These are phyloP conservation scores for Pyrenophora teres DNA, from an alignment of 2,329 filamentous ascomycete genomes.

Conservation along the genomic window DNA sequence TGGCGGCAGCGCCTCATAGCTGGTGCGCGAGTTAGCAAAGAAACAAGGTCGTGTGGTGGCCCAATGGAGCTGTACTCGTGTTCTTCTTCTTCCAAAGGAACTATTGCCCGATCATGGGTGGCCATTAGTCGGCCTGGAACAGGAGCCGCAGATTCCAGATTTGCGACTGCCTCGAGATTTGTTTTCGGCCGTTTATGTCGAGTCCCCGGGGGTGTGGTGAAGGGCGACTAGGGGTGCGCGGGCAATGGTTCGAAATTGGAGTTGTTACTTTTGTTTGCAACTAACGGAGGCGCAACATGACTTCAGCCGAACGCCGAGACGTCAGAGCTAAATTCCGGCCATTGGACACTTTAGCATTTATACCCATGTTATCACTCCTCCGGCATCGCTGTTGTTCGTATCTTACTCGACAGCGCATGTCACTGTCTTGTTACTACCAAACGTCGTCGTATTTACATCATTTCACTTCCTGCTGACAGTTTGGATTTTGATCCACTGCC, in stretches of 20 bases:
- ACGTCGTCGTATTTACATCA: too few species aligned
- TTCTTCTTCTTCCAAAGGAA: conserved; percentile 47
- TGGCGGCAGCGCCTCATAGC: conserved; percentile 90
- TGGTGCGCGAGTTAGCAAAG: conserved; percentile 43
- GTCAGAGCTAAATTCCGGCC: conserved; percentile 21
- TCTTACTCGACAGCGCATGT: not conserved
- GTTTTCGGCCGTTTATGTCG: conserved; percentile 3
- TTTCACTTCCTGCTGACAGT: not conserved
- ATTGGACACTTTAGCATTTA: conserved; percentile 5
- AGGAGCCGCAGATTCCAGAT: conserved; percentile 44
- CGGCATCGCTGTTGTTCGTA: not conserved
- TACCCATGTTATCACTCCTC: conserved; percentile 14
- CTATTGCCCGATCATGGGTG: conserved; percentile 46
- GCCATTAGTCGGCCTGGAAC: conserved; percentile 48
- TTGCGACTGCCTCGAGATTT: conserved; percentile 27
- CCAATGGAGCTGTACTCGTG: conserved; percentile 45
- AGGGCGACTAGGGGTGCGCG: conserved; percentile 17
- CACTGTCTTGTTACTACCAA: not conserved
- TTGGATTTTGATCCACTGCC: not conserved
- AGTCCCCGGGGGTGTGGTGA: conserved; percentile 12
- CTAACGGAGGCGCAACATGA: conserved; percentile 29
- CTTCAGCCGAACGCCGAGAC: conserved; percentile 35
- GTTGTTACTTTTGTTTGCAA: conserved; percentile 38
- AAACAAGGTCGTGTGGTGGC: conserved; percentile 5
- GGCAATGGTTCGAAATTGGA: conserved; percentile 21